phyloP scores from a whole-genome alignment of 2,329 filamentous ascomycete genomes.

The Triangularia verruculosa region DNA sequence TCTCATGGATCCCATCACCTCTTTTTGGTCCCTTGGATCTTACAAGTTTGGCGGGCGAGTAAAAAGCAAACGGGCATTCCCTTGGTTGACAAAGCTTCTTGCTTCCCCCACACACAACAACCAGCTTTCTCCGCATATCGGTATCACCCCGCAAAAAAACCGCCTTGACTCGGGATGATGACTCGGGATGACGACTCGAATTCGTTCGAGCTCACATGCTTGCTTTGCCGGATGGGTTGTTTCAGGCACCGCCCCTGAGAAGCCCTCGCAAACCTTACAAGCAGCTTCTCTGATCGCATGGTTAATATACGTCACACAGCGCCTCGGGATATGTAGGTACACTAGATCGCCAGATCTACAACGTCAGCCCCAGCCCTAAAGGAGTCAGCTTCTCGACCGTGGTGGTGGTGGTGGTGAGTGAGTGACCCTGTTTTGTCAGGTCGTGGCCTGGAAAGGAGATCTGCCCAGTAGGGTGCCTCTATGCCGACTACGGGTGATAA shows the following conservation, averaged over 20 bases:
- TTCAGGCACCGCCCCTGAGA: not conserved
- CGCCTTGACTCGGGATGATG: not conserved
- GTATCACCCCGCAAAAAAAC: not conserved
- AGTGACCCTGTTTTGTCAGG: too few relatives aligned
- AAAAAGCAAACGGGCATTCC: not conserved
- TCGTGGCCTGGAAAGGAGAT: not conserved
- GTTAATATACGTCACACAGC: too few relatives aligned
- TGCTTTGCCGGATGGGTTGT: not conserved
- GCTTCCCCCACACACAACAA: too few relatives aligned
- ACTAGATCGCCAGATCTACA: not conserved
- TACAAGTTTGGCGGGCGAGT: not conserved
- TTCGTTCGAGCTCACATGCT: not conserved
- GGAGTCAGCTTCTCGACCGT: not conserved
- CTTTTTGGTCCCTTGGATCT: not conserved
- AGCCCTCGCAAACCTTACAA: not conserved
- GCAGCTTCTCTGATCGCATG: not conserved
- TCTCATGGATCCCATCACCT: not conserved
- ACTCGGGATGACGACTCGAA: too few relatives aligned
- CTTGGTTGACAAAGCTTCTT: not conserved
- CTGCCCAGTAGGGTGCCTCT: not conserved
- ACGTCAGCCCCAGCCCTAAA: not conserved
- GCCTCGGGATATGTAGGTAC: not conserved
- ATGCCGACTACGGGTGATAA: not conserved
- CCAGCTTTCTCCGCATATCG: not conserved
- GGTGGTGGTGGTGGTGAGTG: too few relatives aligned